Percentiles rank a stretch among this genome's conserved stretches.
Conservation (phyloP, 2,329 filamentous ascomycete genomes). For the Lasiodiplodia hormozganensis region DNA sequence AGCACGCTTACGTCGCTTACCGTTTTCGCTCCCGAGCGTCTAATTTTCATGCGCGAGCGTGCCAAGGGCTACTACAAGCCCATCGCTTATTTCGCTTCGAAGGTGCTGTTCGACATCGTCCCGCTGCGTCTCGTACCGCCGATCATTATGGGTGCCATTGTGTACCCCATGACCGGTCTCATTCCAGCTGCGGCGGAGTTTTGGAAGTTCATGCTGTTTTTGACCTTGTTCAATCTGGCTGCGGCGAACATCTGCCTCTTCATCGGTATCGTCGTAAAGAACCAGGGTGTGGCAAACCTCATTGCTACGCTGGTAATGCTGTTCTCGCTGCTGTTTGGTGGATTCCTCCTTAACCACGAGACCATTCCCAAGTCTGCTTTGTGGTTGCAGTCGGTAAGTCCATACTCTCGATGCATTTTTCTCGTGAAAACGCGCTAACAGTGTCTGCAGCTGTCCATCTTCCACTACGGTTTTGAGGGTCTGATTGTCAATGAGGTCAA, state of each 20-base stretch:
- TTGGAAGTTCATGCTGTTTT: constrained; percentile 86
- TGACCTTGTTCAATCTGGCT: constrained; percentile 95
- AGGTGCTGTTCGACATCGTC: constrained; percentile 98
- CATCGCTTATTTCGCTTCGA: constrained; percentile 90
- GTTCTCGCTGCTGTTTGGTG: constrained; percentile 93
- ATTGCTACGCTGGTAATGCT: constrained; percentile 97
- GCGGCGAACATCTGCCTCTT: constrained; percentile 93
- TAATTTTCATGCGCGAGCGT: constrained; percentile 90
- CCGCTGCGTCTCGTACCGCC: constrained; percentile 93
- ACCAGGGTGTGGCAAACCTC: constrained; percentile 88
- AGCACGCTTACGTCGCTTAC: constrained; percentile 92
- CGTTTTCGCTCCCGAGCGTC: constrained; percentile 88
- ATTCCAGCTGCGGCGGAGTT: constrained; percentile 84
- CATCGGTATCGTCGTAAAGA: constrained; percentile 93
- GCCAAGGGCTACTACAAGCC: constrained; percentile 97
- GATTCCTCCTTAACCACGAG: constrained; percentile 91
- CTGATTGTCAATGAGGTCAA: constrained; percentile 97
- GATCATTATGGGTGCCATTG: constrained; percentile 91
- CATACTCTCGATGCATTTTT: not conserved
- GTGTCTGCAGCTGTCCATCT: constrained; percentile 77
- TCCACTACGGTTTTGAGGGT: constrained; percentile 96
- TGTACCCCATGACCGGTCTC: constrained; percentile 97
- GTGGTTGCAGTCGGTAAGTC: constrained; percentile 82
- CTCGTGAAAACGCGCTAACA: constrained; percentile 30
- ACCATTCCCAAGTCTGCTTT: constrained; percentile 84